phyloP scores from a whole-genome alignment of 768 basidiomycete species.

The Tricholoma saponaceum region DNA sequence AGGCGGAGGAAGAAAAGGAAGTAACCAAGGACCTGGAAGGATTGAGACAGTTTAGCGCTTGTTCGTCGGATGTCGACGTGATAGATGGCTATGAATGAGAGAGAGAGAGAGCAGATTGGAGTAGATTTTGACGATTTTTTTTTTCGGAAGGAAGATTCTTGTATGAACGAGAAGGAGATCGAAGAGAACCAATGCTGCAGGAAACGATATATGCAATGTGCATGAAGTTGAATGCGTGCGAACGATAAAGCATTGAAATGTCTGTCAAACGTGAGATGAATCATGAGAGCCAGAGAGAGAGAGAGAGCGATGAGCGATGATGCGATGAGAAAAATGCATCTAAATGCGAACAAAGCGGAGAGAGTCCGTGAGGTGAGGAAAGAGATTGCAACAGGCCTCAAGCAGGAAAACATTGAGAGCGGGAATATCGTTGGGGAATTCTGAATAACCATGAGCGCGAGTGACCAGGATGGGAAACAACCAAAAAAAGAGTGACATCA shows the following conservation, averaged over 20 bases:
- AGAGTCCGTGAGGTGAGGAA: not conserved
- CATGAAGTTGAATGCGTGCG: not conserved
- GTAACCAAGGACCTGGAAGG: not conserved
- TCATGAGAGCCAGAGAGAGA: not conserved
- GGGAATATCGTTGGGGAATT: constrained; percentile 3
- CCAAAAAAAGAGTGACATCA: not conserved
- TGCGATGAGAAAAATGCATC: constrained; percentile 4
- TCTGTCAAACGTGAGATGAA: not conserved
- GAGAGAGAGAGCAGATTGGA: not conserved
- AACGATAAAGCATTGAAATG: not conserved
- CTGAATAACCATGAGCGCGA: not conserved
- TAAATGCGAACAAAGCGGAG: not conserved
- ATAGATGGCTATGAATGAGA: not conserved
- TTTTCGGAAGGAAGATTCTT: not conserved
- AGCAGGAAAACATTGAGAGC: not conserved
- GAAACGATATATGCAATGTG: not conserved
- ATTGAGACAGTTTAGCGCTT: not conserved
- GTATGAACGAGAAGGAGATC: not conserved
- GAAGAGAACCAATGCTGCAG: not conserved
- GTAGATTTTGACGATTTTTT: not conserved
- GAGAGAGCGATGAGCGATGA: constrained; percentile 15
- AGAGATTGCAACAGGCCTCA: constrained; percentile 3
- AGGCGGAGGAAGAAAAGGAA: not conserved
- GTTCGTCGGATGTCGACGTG: not conserved
- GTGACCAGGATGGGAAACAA: not conserved